phyloP scores from a whole-genome alignment of 345 rosid genomes.

The Salix exigua region DNA sequence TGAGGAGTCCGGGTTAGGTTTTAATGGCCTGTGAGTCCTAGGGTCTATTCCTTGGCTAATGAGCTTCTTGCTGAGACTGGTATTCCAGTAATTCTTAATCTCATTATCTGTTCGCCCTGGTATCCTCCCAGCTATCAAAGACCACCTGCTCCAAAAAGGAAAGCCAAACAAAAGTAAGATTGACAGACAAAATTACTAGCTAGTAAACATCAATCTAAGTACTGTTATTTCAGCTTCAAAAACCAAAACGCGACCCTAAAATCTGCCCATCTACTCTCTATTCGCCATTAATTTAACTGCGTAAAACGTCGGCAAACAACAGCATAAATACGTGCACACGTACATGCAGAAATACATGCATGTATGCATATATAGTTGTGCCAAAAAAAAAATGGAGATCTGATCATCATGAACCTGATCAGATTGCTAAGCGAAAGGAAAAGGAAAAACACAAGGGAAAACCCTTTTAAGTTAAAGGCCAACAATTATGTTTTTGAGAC shows the following conservation, averaged over 20 bases:
- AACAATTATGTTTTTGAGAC: no score
- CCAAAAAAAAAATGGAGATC: no score
- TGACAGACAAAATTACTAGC: neutral
- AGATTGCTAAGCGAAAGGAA: no score
- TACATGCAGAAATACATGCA: no score
- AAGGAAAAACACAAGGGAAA: no score
- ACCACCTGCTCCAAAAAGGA: slow-evolving; percentile 12
- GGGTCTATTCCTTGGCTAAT: slow-evolving; percentile 30
- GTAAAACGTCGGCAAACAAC: no score
- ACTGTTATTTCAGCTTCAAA: neutral
- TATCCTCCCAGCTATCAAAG: slow-evolving; percentile 27
- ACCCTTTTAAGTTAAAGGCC: no score
- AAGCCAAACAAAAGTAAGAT: neutral
- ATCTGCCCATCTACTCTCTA: no score
- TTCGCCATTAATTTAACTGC: no score
- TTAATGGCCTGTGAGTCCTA: slow-evolving; percentile 27
- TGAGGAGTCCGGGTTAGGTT: slow-evolving; percentile 7
- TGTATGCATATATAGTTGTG: no score
- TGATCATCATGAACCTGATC: no score
- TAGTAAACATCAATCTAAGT: neutral
- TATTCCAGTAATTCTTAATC: slow-evolving; percentile 28
- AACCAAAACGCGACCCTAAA: no score
- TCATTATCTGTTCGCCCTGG: slow-evolving; percentile 30
- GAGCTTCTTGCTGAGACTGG: slow-evolving; percentile 27
- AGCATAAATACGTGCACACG: neutral